Conservation (phyloP, 2,329 filamentous ascomycete genomes). For the Nemania sp. region DNA sequence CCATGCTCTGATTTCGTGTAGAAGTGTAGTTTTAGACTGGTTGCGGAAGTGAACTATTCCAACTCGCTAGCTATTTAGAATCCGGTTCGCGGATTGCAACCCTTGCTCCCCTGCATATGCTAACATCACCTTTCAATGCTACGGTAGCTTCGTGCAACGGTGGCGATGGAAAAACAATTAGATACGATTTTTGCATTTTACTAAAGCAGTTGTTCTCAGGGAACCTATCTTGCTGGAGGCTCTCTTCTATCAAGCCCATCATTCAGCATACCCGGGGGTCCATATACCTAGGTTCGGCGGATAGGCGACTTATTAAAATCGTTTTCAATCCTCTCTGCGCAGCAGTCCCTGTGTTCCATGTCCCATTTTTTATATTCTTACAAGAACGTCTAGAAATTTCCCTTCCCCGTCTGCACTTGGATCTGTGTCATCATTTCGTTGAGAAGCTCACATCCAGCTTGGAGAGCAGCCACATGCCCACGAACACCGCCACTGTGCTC, state of each 20-base stretch:
- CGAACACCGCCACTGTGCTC: slow-evolving; percentile 79
- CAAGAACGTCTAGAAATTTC: slow-evolving; percentile 35
- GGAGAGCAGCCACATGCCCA: slow-evolving; percentile 78
- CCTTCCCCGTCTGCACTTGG: slow-evolving; percentile 33
- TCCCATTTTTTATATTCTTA: slow-evolving; percentile 37
- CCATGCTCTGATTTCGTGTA: slow-evolving; percentile 18
- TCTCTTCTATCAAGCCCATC: slow-evolving; percentile 9
- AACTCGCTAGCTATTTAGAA: background rate
- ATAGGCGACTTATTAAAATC: slow-evolving; percentile 6
- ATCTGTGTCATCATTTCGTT: slow-evolving; percentile 53
- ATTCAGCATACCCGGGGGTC: background rate
- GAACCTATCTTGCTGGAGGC: background rate
- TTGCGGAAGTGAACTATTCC: background rate
- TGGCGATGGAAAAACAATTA: background rate
- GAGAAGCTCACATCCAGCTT: slow-evolving; percentile 84
- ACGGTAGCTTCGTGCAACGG: background rate
- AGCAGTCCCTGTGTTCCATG: slow-evolving; percentile 11
- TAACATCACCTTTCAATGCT: background rate
- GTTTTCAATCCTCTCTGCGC: background rate
- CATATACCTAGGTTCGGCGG: background rate
- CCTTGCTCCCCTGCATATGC: background rate
- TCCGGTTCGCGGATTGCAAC: background rate
- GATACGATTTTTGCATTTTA: background rate
- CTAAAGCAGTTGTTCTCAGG: background rate
- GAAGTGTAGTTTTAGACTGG: background rate